Percentiles rank a stretch among this genome's conserved stretches.
Evolutionary conservation across 129 eudicot genomes (phyloP).

Genomic region (Lactuca sativa): DNA sequence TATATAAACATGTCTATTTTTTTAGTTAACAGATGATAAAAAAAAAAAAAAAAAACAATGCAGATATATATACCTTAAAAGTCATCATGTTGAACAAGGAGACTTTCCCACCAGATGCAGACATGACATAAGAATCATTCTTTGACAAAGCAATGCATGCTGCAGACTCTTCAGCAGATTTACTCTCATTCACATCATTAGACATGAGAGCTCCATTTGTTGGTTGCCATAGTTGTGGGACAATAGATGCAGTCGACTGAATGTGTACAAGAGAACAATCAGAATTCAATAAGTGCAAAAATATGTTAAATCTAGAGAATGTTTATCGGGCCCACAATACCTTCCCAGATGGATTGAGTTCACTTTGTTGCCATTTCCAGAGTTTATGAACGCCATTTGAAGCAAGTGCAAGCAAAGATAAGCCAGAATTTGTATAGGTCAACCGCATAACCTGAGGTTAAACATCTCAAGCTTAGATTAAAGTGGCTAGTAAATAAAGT

Average conservation of each 20-base stretch:
- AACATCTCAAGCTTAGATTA: no score
- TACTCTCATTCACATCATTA: conserved; percentile 59
- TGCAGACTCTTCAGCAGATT: conserved; percentile 81
- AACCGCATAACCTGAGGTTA: conserved; percentile 27
- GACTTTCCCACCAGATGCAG: conserved; percentile 92
- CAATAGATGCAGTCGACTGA: conserved; percentile 73
- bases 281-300: conserved; percentile 5
- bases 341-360: conserved; percentile 72
- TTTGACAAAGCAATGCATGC: conserved; percentile 95
- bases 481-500: no score
- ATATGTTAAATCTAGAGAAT: background rate
- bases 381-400: conserved; percentile 79
- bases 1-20: no score
- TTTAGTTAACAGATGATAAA: background rate
- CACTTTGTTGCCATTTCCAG: conserved; percentile 95
- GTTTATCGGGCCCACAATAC: conserved; percentile 26
- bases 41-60: no score
- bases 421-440: conserved; percentile 83
- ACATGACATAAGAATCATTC: conserved; percentile 88
- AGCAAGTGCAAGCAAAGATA: conserved; percentile 77
- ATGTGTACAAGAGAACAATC: background rate
- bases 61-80: conserved; percentile 60
- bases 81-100: conserved; percentile 96
- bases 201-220: conserved; percentile 85
- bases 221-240: conserved; percentile 94